phyloP scores from a whole-genome alignment of 768 basidiomycete genomes.

The Auricularia sp. region DNA sequence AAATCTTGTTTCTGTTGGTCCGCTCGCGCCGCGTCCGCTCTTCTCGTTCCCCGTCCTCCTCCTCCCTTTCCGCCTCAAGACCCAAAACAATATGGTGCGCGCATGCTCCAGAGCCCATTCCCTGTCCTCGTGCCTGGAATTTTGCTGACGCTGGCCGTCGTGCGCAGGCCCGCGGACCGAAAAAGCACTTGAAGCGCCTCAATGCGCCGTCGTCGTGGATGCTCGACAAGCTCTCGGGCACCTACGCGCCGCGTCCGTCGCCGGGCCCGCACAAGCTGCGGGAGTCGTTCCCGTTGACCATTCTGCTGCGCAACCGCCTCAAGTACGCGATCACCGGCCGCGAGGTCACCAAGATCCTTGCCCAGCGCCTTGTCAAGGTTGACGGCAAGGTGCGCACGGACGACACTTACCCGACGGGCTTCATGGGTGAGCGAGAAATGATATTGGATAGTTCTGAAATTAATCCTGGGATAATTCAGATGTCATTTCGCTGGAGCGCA shows the following conservation, averaged over 20 bases:
- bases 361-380: conserved; percentile 95
- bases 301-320: conserved; percentile 97
- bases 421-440: conserved; percentile 48
- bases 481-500: conserved; percentile 95
- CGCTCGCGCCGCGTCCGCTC: not conserved
- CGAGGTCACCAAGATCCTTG: conserved; percentile 92
- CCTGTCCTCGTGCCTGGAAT: not conserved
- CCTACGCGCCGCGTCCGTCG: conserved; percentile 92
- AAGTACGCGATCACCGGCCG: conserved; percentile 97
- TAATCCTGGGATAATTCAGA: conserved; percentile 21
- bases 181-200: conserved; percentile 98
- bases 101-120: not conserved
- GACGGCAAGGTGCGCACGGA: conserved; percentile 98
- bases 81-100: not conserved
- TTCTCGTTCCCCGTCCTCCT: not conserved
- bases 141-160: conserved; percentile 7
- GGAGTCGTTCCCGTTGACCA: conserved; percentile 92
- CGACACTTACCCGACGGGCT: conserved; percentile 91
- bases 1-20: not conserved
- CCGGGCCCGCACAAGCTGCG: conserved; percentile 99
- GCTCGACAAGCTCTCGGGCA: conserved; percentile 96
- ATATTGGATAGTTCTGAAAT: conserved; percentile 1
- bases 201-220: conserved; percentile 98
- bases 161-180: conserved; percentile 86
- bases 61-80: not conserved